Conservation (phyloP, 441 rosid genomes). For the Geranium incanum region DNA sequence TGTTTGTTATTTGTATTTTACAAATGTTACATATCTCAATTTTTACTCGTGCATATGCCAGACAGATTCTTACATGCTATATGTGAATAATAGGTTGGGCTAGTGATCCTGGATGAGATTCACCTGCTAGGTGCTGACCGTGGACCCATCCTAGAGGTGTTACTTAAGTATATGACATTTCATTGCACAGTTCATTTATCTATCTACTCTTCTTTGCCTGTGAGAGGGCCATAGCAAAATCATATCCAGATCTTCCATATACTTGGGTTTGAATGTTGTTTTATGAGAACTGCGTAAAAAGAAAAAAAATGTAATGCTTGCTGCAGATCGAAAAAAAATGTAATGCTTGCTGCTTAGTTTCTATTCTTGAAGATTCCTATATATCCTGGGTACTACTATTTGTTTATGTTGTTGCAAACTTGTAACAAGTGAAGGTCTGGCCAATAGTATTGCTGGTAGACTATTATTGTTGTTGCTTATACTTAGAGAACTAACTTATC, state of each 20-base stretch:
- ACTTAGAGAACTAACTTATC: background rate
- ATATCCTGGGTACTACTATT: background rate
- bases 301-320: background rate
- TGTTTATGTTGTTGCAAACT: background rate
- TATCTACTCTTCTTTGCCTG: background rate
- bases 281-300: background rate
- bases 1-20: conserved; percentile 14
- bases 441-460: background rate
- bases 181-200: background rate
- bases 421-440: background rate
- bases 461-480: background rate
- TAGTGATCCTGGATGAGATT: conserved; percentile 96
- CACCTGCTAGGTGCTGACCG: conserved; percentile 98
- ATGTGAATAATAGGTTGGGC: conserved; percentile 71
- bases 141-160: conserved; percentile 99
- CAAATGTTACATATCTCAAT: background rate
- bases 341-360: background rate
- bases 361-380: background rate
- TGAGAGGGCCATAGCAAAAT: background rate
- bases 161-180: conserved; percentile 15
- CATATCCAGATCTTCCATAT: background rate
- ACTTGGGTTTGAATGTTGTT: background rate
- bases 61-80: conserved; percentile 17
- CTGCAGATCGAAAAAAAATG: background rate
- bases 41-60: conserved; percentile 12